Evolutionary conservation across 768 basidiomycete species (phyloP), one percentile per base, ranked within the genome.

Genomic region (Mrakia hoshinonis): DNA sequence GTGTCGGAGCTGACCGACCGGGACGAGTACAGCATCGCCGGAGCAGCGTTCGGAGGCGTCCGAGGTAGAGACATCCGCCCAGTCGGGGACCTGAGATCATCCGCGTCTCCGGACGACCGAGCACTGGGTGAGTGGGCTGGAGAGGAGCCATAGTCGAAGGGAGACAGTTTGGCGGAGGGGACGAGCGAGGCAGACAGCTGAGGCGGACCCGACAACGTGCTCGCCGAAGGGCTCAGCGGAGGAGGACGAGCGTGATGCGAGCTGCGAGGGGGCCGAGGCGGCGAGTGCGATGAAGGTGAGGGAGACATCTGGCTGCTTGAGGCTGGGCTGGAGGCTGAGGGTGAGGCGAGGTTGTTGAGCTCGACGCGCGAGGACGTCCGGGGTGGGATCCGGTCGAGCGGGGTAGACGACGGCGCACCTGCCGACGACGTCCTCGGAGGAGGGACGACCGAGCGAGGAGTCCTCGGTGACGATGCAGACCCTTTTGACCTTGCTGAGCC

Each of bases 11-110:
- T n/a, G 24, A 66, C 29, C 47, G 64, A 49, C 4, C 47, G 31
- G 10, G 64, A 47, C 29, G 64, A 66, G 29, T 51, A 61, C 43
- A 15, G 43, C 43, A 43, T 43, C 43, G 43, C 43, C 43, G 43
- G 15, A 43, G 43, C 6, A 6, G 15, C 43, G 58, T 18, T 15
- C 10, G 34, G 34, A 18, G 58, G 34, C 5, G 31, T 22, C 0
- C 58, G 58, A 61, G 58, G 58, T 22, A 61, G n/a, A 36, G 58
- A 61, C 58, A 61, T 61, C 15, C 58, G 58, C 12, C 36, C 34
- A 34, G 58, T 58, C 18, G 55, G 34, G 9, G 20, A 22, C 20
- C 34, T 39, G 3, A 5, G 13, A 15, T 7, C n/a, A 3, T 31
- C 4, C 36, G 4, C 2, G 18, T 38, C 58, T 31, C 34, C 34